These are phyloP conservation scores for Sonneratia alba DNA, from an alignment of 345 rosid species.

Conservation along the genomic window DNA sequence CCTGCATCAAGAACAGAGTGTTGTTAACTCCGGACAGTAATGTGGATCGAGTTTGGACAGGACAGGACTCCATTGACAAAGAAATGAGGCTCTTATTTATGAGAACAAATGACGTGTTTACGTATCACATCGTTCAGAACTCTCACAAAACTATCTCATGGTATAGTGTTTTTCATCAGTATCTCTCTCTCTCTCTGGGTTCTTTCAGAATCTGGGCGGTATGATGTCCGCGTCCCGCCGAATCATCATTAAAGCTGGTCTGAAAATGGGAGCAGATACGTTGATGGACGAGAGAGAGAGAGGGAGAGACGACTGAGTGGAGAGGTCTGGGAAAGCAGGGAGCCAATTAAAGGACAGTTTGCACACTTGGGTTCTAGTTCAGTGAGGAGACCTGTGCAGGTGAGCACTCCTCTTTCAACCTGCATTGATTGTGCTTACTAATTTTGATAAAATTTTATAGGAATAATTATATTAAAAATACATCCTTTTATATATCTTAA, in stretches of 20 bases:
- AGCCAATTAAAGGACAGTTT: background rate
- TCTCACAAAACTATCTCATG: background rate
- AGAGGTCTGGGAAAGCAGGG: background rate
- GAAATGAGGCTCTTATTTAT: background rate
- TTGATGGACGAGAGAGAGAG: background rate
- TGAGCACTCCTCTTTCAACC: background rate
- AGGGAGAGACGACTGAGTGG: background rate
- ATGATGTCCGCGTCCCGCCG: background rate
- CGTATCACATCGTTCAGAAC: background rate
- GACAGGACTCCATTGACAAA: background rate
- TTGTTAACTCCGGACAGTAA: no score
- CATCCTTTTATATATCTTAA: no score
- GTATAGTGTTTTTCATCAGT: background rate
- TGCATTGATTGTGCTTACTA: no score
- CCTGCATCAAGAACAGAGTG: no score
- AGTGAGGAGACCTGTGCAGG: background rate
- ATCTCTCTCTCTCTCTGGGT: background rate
- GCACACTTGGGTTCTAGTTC: background rate
- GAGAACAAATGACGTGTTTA: background rate
- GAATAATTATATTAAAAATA: no score
- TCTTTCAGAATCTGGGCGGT: background rate
- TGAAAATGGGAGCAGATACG: slow-evolving; percentile 1
- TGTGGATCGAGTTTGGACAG: background rate
- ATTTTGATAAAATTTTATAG: no score
- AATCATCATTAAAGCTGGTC: background rate